A percentile compares a stretch with the other conserved stretches of the same genome.
These are phyloP conservation scores for Pyrenula massariospora DNA, from an alignment of 495 filamentous ascomycete genomes.

Conservation along the genomic window DNA sequence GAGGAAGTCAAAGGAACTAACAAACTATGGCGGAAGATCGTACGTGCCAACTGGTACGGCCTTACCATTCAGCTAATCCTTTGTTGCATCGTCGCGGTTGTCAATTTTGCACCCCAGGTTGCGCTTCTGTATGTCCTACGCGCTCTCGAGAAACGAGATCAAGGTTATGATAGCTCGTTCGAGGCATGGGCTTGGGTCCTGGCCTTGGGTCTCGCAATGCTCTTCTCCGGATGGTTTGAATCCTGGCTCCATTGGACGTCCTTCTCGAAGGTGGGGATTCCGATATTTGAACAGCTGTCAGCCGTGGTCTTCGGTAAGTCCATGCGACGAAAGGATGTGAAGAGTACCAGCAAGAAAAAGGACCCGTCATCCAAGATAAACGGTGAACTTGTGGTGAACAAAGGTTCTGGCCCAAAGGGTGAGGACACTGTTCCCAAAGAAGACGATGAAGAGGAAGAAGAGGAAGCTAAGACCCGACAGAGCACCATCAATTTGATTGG, in stretches of 20 bases:
- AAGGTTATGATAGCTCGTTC: conserved; percentile 22
- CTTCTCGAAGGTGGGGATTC: conserved; percentile 49
- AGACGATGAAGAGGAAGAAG: conserved; percentile 29
- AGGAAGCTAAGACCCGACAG: conserved; percentile 56
- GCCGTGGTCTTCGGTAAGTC: conserved; percentile 67
- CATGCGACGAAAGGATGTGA: conserved; percentile 70
- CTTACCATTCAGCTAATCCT: conserved; percentile 44
- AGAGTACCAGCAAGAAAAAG: conserved; percentile 34
- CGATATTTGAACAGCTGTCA: conserved; percentile 57
- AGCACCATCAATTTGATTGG: conserved; percentile 70
- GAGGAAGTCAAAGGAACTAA: conserved; percentile 31
- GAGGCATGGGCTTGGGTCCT: conserved; percentile 59
- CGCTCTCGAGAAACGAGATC: conserved; percentile 45
- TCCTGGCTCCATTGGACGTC: conserved; percentile 54
- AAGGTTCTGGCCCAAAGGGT: not conserved
- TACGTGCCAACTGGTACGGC: conserved; percentile 38
- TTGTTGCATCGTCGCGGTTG: conserved; percentile 36
- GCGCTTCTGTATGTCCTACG: conserved; percentile 53
- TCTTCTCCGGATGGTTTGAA: conserved; percentile 45
- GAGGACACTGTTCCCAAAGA: conserved; percentile 10
- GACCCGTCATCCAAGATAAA: conserved; percentile 1
- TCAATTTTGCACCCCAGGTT: conserved; percentile 59
- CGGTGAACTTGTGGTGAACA: not conserved
- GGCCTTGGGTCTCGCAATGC: conserved; percentile 44
- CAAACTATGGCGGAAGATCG: conserved; percentile 51